Conservation (phyloP, 345 rosid species). For the Arabidopsis suecica region DNA sequence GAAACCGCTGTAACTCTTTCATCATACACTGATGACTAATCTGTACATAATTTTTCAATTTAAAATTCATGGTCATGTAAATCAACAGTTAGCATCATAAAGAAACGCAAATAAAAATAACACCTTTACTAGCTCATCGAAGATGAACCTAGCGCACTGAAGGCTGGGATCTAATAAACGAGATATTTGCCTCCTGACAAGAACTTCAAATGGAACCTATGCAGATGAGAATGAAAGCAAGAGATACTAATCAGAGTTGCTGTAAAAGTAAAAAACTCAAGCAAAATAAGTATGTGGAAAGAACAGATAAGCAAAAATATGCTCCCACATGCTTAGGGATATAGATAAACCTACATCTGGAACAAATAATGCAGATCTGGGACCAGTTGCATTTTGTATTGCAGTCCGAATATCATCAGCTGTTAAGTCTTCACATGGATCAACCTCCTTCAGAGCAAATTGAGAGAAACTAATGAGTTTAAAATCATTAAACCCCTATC, state of each 20-base stretch:
- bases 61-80: conserved; percentile 12
- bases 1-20: conserved; percentile 81
- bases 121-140: conserved; percentile 91
- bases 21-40: conserved; percentile 86
- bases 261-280: background rate
- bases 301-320: conserved; percentile 6
- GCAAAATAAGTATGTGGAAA: conserved; percentile 8
- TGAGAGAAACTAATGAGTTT: conserved; percentile 12
- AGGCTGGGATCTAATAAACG: conserved; percentile 94
- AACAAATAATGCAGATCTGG: conserved; percentile 84
- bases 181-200: conserved; percentile 87
- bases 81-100: conserved; percentile 7
- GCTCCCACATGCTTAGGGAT: background rate
- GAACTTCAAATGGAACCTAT: conserved; percentile 97
- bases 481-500: background rate
- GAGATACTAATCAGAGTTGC: conserved; percentile 12
- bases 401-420: conserved; percentile 93
- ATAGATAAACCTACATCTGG: conserved; percentile 68
- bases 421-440: conserved; percentile 95
- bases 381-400: conserved; percentile 97
- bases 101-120: background rate
- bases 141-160: conserved; percentile 96
- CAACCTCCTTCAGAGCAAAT: conserved; percentile 72
- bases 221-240: conserved; percentile 31
- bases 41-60: conserved; percentile 48